phyloP scores from a whole-genome alignment of 768 basidiomycete species.

The Podaxis pistillaris region DNA sequence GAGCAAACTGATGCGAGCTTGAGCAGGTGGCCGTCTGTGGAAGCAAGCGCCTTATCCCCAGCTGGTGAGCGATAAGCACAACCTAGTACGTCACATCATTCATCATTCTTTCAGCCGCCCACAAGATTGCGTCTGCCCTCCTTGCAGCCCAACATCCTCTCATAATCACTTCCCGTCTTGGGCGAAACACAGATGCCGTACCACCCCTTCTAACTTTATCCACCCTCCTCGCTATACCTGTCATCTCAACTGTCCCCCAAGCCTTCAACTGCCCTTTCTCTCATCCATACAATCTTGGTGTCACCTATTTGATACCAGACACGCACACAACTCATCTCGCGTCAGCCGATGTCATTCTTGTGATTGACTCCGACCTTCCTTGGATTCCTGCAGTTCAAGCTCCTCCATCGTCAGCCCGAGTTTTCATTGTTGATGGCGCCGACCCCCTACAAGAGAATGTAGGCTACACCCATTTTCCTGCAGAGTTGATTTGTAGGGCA shows the following conservation, averaged over 20 bases:
- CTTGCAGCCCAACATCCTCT: slow-evolving; percentile 51
- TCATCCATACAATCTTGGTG: slow-evolving; percentile 52
- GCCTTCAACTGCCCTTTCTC: slow-evolving; percentile 54
- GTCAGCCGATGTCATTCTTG: slow-evolving; percentile 60
- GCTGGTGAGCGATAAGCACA: too few relatives aligned
- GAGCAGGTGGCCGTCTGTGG: slow-evolving; percentile 49
- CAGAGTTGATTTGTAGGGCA: slow-evolving; percentile 57
- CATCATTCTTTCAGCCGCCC: slow-evolving; percentile 25
- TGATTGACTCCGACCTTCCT: slow-evolving; percentile 65
- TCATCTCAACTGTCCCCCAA: slow-evolving; percentile 50
- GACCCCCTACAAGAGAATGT: slow-evolving; percentile 56
- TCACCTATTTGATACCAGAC: slow-evolving; percentile 45
- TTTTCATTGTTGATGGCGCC: slow-evolving; percentile 61
- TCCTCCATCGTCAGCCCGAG: slow-evolving; percentile 41
- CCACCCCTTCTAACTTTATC: slow-evolving; percentile 46
- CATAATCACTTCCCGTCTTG: slow-evolving; percentile 64
- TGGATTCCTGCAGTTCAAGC: slow-evolving; percentile 56
- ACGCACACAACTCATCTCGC: slow-evolving; percentile 47
- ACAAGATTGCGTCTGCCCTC: slow-evolving; percentile 47
- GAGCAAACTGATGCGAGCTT: slow-evolving; percentile 20
- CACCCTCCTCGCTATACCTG: slow-evolving; percentile 49
- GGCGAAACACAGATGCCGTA: slow-evolving; percentile 50
- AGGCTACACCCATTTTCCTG: slow-evolving; percentile 53
- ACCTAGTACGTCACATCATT: too few relatives aligned
- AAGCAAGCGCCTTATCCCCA: slow-evolving; percentile 46